Evolutionary conservation across 2,329 filamentous ascomycete genomes (phyloP).

Genomic region (Sporothrix protearum): DNA sequence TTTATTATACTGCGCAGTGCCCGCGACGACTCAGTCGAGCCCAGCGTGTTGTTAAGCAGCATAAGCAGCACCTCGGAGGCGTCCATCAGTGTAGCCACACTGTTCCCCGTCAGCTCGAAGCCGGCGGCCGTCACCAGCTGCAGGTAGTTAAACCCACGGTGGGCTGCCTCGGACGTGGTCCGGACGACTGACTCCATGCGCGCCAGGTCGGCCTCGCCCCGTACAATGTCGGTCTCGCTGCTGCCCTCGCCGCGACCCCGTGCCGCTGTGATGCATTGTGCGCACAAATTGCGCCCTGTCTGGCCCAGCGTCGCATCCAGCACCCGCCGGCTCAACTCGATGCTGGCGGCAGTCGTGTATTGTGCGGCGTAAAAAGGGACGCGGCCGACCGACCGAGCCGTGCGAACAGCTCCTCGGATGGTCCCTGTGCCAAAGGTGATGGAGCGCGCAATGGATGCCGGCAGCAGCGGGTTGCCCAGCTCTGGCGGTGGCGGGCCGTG

Average conservation of each 20-base stretch:
- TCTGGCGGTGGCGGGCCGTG: constrained; percentile 23
- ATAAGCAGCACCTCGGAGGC: constrained; percentile 56
- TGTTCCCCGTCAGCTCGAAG: constrained; percentile 28
- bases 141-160: constrained; percentile 27
- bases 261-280: constrained; percentile 14
- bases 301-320: constrained; percentile 53
- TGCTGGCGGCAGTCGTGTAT: constrained; percentile 54
- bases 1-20: constrained; percentile 65
- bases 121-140: constrained; percentile 28
- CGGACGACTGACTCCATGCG: constrained; percentile 47
- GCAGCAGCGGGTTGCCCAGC: constrained; percentile 43
- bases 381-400: constrained; percentile 50
- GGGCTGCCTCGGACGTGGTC: constrained; percentile 32
- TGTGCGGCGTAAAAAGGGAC: constrained; percentile 53
- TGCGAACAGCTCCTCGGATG: constrained; percentile 54
- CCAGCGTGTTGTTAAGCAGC: constrained; percentile 61
- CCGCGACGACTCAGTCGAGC: constrained; percentile 65
- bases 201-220: constrained; percentile 29
- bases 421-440: constrained; percentile 60
- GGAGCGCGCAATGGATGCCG: constrained; percentile 53
- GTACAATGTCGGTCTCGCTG: background rate
- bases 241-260: background rate
- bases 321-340: constrained; percentile 54
- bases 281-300: constrained; percentile 48
- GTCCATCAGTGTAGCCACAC: constrained; percentile 35